Evolutionary conservation across 2,329 filamentous ascomycete species (phyloP), one percentile per base, ranked within the genome.

Genomic region (Sphaceloma murrayae): DNA sequence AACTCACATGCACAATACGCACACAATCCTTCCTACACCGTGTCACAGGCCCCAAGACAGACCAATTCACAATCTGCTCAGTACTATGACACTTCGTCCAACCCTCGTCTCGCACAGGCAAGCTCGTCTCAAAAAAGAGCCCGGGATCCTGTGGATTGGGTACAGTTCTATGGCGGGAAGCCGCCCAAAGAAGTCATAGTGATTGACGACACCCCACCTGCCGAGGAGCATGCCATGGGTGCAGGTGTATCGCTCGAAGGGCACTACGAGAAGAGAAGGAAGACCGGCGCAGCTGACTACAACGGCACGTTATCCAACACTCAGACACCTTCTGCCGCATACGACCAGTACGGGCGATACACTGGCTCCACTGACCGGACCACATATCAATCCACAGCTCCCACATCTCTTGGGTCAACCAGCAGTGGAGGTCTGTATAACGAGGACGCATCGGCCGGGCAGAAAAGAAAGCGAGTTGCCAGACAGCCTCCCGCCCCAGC

Each of bases 401-500:
- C 58, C 3, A 95, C 91, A 1, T 96, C 89, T 10, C 67, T 88
- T 4, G 82, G 80, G 10, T 88, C 84, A 5, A 71, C 74, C 53
- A 68, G 68, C 19, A 75, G 73, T 62, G 75, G 69, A 52, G 73
- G 71, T 26, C 59, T 68, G 26, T 80, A 84, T 56, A 80, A 84
- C 40, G 76, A 81, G 50, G 74, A 80, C 40, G 68, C 69, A 22
- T 70, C 74, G 43, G 69, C 77, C n/a, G 85, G 87, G 24, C 83
- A 91, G 62, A 96, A 96, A 68, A 77, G 88, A 56, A 95, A 94
- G 67, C 77, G 91, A 49, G 72, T 72, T 11, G 86, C 84, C 33
- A 77, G 85, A 49, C 83, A 88, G 53, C 83, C 88, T 52, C 73
- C 80, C 46, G 36, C 19, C 11, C 83, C 88, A 52, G 74, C 42